Evolutionary conservation across 2,329 filamentous ascomycete genomes (phyloP), one percentile per base, ranked within the genome.

Genomic region (Talaromyces pinophilus): DNA sequence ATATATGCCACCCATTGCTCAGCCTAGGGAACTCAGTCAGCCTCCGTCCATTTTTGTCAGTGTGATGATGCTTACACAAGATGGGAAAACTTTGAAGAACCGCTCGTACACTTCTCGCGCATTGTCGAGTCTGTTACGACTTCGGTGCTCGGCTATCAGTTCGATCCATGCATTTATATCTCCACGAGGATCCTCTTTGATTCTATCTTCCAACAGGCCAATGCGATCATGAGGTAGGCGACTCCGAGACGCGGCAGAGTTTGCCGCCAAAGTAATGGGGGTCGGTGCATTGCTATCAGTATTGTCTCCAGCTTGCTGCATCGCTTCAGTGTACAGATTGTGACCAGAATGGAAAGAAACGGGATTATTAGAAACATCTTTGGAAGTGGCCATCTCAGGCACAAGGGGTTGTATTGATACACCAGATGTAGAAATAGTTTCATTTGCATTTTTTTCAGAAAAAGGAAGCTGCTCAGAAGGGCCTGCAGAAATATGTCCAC

Each of bases 101-200:
- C 92, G 88, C 70, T 95, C 90, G 75, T 95, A 99, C 17, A 90
- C 87, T 67, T 85, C 87, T 70, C 94, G 88, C 33, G 91, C 87
- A 73, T 94, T 90, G 68, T 96, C 92, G 69, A 93, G 81, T 78
- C 93, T 92, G 79, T 91, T 91, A 73, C 90, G 91, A 73, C 87
- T 89, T 72, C 90, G 90, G 78, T 97, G 88, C 76, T 97, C 92
- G 71, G 87, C 86, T 76, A 99, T 94, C 75, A 99, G 84, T 70
- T 87, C 86, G 73, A 96, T 82, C 95, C 95, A 99, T 38, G 94
- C 92, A 76, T 95, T 91, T 79, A 95, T 87, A 72, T 97, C 93
- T 74, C 94, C 95, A 73, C 92, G 91, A 17, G 94, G 92, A 75
- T 99, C 95, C 74, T 97, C 92, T 76, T 90, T 90, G 77, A 98